Evolutionary conservation across 805 yeast species (phyloP), one percentile per base, ranked within the genome.

Genomic region (Candida xiaguanensis): DNA sequence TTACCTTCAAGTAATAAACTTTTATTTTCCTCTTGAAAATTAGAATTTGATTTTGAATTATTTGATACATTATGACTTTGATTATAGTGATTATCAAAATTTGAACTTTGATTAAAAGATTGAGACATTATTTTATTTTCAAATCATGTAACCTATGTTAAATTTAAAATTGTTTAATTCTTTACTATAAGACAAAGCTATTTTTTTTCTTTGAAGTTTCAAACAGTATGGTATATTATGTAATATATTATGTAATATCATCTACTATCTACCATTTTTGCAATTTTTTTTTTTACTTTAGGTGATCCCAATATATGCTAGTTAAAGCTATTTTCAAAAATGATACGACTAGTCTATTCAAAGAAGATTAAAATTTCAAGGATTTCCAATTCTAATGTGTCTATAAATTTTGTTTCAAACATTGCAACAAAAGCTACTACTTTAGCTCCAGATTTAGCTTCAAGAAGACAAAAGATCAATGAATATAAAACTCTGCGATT

Each of bases 391-490:
- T 29, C 11, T 15, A 29, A n/a, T n/a, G n/a, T n/a, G n/a, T n/a
- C n/a, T n/a, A n/a, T n/a, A n/a, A n/a, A n/a, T n/a, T 28, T 28
- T 28, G 31, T 28, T 8, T 16, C 31, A 8, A 28, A 13, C 5
- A 14, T 28, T 28, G 19, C 17, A 5, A 5, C 13, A 7, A 13
- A 31, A 11, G 5, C 13, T 18, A 16, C 24, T 12, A 13, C 22
- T 12, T 12, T 13, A 16, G 12, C 17, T 29, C 15, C 34, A 31
- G 14, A 19, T 5, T n/a, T 31, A 29, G 7, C 18, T 5, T 13
- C 13, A 19, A 31, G 15, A 18, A 31, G 34, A n/a, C 34, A 31
- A 15, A 28, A 28, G n/a, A 28, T 28, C n/a, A 16, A 14, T 14
- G 19, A 28, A 11, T 15, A 8, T 13, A 28, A 28, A 28, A 16